A percentile compares a stretch with the other conserved stretches of the same genome.
phyloP scores from a whole-genome alignment of 2,329 filamentous ascomycete species.

The Paraphaeosphaeria sporulosa region DNA sequence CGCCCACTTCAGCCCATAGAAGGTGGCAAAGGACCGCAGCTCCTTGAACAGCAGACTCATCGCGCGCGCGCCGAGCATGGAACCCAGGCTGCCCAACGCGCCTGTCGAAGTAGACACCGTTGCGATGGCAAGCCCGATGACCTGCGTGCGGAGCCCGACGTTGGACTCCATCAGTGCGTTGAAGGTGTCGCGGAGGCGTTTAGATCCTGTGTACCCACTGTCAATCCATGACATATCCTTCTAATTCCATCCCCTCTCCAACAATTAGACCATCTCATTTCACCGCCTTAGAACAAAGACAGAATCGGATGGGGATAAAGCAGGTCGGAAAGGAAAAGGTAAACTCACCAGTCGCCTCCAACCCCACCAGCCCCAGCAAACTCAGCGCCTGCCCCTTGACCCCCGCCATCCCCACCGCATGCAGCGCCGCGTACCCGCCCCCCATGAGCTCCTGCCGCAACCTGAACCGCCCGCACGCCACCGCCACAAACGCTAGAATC shows the following conservation, averaged over 20 bases:
- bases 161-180: not conserved
- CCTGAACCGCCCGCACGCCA: slow-evolving; percentile 11
- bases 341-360: slow-evolving; percentile 3
- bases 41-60: slow-evolving; percentile 4
- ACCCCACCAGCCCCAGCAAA: slow-evolving; percentile 10
- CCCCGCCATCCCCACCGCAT: slow-evolving; percentile 7
- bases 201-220: not conserved
- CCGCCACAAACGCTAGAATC: slow-evolving; percentile 4
- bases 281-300: too few relatives aligned
- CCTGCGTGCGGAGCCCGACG: slow-evolving; percentile 1
- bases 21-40: slow-evolving; percentile 7
- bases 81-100: not conserved
- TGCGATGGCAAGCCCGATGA: slow-evolving; percentile 10
- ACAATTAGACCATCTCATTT: too few relatives aligned
- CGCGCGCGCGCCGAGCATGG: slow-evolving; percentile 4
- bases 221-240: too few relatives aligned
- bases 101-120: slow-evolving; percentile 2
- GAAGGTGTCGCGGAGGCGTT: not conserved
- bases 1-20: slow-evolving; percentile 7
- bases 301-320: too few relatives aligned
- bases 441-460: slow-evolving; percentile 8
- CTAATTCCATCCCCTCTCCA: too few relatives aligned
- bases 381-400: slow-evolving; percentile 12
- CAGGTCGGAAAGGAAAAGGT: not conserved
- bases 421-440: slow-evolving; percentile 16